phyloP scores from a whole-genome alignment of 2,329 filamentous ascomycete genomes.

The Claviceps maximensis region DNA sequence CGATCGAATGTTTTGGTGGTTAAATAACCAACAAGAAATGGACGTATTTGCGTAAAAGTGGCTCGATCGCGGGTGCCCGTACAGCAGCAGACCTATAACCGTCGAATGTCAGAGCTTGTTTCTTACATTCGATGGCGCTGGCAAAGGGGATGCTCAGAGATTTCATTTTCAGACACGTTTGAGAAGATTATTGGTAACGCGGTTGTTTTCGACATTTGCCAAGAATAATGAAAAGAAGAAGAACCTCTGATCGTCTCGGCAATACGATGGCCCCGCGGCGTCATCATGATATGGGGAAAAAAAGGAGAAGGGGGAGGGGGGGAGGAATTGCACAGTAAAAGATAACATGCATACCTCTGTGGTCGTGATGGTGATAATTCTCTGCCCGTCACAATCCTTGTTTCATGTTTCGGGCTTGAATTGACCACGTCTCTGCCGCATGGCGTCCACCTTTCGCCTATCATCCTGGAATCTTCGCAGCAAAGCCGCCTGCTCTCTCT shows the following conservation, averaged over 20 bases:
- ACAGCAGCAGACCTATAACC: background rate
- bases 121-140: too few relatives aligned
- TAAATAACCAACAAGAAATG: background rate
- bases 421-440: slow-evolving; percentile 54
- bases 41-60: background rate
- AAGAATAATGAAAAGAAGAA: slow-evolving; percentile 9
- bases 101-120: background rate
- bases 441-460: slow-evolving; percentile 54
- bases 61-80: background rate
- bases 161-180: slow-evolving; percentile 37
- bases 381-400: background rate
- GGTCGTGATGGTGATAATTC: background rate
- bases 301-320: background rate
- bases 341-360: background rate
- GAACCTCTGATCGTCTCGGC: slow-evolving; percentile 8
- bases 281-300: slow-evolving; percentile 28
- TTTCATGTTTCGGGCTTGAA: slow-evolving; percentile 38
- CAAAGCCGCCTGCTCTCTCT: slow-evolving; percentile 57
- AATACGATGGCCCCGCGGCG: slow-evolving; percentile 39
- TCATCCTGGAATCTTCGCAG: slow-evolving; percentile 65
- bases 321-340: background rate
- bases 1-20: background rate
- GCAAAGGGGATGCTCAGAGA: background rate
- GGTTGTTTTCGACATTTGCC: slow-evolving; percentile 46
- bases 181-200: slow-evolving; percentile 52